Percentiles rank a stretch among this genome's conserved stretches.
Conservation (phyloP, 306 rosid genomes). For the Hippophae rhamnoides region DNA sequence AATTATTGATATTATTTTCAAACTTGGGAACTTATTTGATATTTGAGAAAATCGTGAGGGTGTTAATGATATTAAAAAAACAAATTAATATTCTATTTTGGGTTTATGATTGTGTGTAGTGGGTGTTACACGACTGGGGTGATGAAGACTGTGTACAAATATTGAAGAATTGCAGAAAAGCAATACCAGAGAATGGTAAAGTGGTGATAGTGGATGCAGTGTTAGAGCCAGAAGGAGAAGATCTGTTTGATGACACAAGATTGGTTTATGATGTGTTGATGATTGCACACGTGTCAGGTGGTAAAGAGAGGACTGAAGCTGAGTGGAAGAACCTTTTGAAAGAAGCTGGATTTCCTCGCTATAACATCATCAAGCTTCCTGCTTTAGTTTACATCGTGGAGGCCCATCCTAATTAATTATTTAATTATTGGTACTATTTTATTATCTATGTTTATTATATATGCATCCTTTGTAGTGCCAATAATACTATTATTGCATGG, state of each 20-base stretch:
- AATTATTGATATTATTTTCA: too few relatives aligned
- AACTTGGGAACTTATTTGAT: too few relatives aligned
- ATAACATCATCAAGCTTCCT: constrained; percentile 18
- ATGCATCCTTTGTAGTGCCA: too few relatives aligned
- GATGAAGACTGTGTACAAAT: constrained; percentile 30
- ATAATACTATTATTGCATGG: too few relatives aligned
- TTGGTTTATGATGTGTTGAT: constrained; percentile 19
- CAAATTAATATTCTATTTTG: too few relatives aligned
- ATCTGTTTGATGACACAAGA: constrained; percentile 6
- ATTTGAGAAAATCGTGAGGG: too few relatives aligned
- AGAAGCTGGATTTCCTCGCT: constrained; percentile 22
- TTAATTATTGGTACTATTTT: neutral
- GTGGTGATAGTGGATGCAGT: constrained; percentile 18
- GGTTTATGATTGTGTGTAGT: constrained; percentile 19
- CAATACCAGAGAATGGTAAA: constrained; percentile 20
- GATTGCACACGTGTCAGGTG: constrained; percentile 15
- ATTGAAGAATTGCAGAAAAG: constrained; percentile 22
- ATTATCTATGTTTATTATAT: too few relatives aligned
- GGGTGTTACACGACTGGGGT: constrained; percentile 64
- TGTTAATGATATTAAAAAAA: too few relatives aligned
- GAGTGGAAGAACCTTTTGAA: constrained; percentile 23
- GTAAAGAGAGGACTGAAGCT: constrained; percentile 24
- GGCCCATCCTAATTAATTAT: constrained; percentile 18
- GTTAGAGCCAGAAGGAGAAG: constrained; percentile 19
- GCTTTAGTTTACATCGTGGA: constrained; percentile 14